A percentile compares a stretch with the other conserved stretches of the same genome.
Evolutionary conservation across 371 early-diverging fungal genomes (phyloP).

Genomic region (Conidiobolus incongruus): DNA sequence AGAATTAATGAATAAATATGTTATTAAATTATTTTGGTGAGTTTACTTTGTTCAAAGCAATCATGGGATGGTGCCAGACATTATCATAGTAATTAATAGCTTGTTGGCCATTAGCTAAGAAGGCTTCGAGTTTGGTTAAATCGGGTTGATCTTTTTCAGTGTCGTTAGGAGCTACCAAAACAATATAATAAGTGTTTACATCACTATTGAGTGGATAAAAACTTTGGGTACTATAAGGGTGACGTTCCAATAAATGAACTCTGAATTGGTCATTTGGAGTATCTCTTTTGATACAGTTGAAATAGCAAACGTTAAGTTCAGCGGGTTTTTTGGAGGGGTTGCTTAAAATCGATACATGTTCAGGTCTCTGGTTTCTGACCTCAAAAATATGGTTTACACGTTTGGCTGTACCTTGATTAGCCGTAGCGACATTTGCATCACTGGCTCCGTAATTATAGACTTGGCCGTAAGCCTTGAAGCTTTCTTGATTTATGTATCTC

Average conservation of each 20-base stretch:
- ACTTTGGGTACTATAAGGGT: constrained; percentile 55
- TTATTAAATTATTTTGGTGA: neutral
- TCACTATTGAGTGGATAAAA: constrained; percentile 5
- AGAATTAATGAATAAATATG: neutral
- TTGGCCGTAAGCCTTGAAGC: too few species aligned
- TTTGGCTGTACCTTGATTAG: constrained; percentile 8
- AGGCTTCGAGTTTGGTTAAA: constrained; percentile 42
- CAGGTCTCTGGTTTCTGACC: constrained; percentile 2
- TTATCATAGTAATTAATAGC: constrained; percentile 62
- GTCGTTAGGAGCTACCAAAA: neutral
- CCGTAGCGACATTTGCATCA: neutral
- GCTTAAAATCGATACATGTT: neutral
- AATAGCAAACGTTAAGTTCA: constrained; percentile 6
- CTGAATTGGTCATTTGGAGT: constrained; percentile 9
- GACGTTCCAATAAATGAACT: constrained; percentile 60
- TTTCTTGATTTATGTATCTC: too few species aligned
- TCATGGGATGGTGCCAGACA: constrained; percentile 83
- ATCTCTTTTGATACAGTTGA: neutral
- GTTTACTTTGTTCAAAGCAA: constrained; percentile 29
- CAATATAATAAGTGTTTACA: neutral
- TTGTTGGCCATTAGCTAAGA: constrained; percentile 43
- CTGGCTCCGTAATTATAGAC: too few species aligned
- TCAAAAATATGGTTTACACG: constrained; percentile 5
- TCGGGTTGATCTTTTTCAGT: constrained; percentile 33
- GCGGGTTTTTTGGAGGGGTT: neutral